phyloP scores from a whole-genome alignment of 192 early-diverging fungal genomes.

The Ambispora gerdemannii region DNA sequence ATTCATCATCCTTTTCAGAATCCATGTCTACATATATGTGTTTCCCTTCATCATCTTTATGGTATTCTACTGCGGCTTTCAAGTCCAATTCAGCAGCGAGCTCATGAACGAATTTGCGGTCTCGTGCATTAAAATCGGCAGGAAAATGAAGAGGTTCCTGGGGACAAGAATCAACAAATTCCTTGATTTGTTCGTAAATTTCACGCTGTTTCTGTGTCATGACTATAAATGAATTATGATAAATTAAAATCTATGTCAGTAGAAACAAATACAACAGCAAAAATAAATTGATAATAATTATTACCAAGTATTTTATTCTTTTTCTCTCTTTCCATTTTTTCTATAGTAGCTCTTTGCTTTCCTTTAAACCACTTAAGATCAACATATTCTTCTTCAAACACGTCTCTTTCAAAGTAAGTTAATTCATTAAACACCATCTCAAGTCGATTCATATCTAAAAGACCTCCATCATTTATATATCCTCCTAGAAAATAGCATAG shows the following conservation, averaged over 20 bases:
- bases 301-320: conserved; percentile 19
- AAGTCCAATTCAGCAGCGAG: conserved; percentile 48
- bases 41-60: conserved; percentile 34
- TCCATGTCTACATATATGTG: conserved; percentile 49
- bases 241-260: not conserved
- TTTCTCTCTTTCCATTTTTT: conserved; percentile 17
- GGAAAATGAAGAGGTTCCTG: conserved; percentile 48
- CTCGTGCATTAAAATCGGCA: conserved; percentile 38
- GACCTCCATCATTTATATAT: conserved; percentile 86
- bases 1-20: conserved; percentile 42
- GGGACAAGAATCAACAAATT: conserved; percentile 42
- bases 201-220: conserved; percentile 50
- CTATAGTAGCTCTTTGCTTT: conserved; percentile 33
- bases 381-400: conserved; percentile 47
- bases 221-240: conserved; percentile 30
- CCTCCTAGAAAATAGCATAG: conserved; percentile 55
- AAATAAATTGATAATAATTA: not conserved
- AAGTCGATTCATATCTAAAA: conserved; percentile 55
- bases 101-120: conserved; percentile 50
- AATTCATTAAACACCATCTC: conserved; percentile 63
- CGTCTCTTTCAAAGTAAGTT: conserved; percentile 49
- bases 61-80: conserved; percentile 35
- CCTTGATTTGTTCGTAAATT: conserved; percentile 48
- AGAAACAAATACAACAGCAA: not conserved
- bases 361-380: conserved; percentile 47